Percentiles rank a stretch among this genome's conserved stretches.
Conservation (phyloP, 225 moss, liverwort and hornwort genomes). For the Marchantia polymorpha region DNA sequence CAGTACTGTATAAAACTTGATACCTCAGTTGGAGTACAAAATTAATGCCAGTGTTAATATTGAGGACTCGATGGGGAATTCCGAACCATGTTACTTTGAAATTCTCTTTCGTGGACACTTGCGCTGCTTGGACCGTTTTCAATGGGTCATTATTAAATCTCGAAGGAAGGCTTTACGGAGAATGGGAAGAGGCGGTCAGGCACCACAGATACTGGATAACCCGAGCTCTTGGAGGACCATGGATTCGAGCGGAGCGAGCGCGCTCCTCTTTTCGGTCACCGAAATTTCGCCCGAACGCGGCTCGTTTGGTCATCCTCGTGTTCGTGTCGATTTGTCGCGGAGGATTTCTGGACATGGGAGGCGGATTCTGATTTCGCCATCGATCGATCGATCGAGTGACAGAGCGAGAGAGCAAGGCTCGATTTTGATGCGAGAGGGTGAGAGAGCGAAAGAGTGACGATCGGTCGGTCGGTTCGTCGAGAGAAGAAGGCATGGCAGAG, state of each 20-base stretch:
- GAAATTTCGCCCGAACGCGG: background rate
- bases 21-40: no score
- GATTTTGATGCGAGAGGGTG: background rate
- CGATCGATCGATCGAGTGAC: background rate
- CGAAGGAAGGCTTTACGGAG: no score
- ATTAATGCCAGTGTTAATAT: no score
- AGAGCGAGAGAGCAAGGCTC: background rate
- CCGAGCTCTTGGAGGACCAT: constrained; percentile 4
- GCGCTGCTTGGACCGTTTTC: no score
- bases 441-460: no score
- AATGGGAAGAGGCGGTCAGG: no score
- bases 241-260: background rate
- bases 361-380: background rate
- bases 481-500: constrained; percentile 4
- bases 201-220: constrained; percentile 12
- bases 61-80: no score
- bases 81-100: no score
- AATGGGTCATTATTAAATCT: no score
- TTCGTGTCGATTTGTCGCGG: background rate
- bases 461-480: no score
- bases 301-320: background rate
- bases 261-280: background rate
- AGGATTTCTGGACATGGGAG: background rate
- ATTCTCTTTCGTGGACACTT: no score
- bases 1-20: no score